phyloP scores from a whole-genome alignment of 2,329 filamentous ascomycete genomes.

The Rhynchosporium secalis region DNA sequence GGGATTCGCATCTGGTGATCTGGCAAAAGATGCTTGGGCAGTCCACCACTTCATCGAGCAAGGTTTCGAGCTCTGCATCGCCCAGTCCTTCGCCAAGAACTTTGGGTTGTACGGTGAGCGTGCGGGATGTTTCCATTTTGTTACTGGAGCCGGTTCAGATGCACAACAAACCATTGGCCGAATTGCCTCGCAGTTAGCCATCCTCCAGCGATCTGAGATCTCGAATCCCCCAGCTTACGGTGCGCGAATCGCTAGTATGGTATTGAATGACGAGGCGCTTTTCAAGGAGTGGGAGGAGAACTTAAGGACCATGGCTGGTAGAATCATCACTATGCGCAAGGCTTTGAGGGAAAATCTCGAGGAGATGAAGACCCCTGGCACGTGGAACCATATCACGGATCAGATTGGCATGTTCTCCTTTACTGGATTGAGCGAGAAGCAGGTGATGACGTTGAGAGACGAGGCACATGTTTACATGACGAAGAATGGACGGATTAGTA shows the following conservation, averaged over 20 bases:
- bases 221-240: conserved; percentile 95
- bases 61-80: conserved; percentile 84
- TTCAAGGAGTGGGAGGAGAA: conserved; percentile 91
- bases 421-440: conserved; percentile 73
- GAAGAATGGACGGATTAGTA: conserved; percentile 96
- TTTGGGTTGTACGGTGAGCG: conserved; percentile 97
- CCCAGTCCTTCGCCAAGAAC: conserved; percentile 97
- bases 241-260: conserved; percentile 78
- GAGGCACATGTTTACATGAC: conserved; percentile 86
- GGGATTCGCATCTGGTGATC: conserved; percentile 91
- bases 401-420: conserved; percentile 99
- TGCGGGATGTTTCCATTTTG: conserved; percentile 92
- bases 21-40: conserved; percentile 83
- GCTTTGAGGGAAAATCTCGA: conserved; percentile 78
- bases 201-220: conserved; percentile 96
- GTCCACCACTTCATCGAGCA: conserved; percentile 91
- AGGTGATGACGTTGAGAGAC: conserved; percentile 69
- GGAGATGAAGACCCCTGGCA: conserved; percentile 79
- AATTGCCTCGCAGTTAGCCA: conserved; percentile 84
- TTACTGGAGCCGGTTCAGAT: conserved; percentile 70
- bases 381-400: conserved; percentile 95
- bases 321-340: conserved; percentile 89
- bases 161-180: conserved; percentile 59
- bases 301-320: conserved; percentile 88
- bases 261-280: conserved; percentile 79